These are phyloP conservation scores for Eimeria necatrix DNA, from an alignment of 169 alveolate species.

Conservation along the genomic window DNA sequence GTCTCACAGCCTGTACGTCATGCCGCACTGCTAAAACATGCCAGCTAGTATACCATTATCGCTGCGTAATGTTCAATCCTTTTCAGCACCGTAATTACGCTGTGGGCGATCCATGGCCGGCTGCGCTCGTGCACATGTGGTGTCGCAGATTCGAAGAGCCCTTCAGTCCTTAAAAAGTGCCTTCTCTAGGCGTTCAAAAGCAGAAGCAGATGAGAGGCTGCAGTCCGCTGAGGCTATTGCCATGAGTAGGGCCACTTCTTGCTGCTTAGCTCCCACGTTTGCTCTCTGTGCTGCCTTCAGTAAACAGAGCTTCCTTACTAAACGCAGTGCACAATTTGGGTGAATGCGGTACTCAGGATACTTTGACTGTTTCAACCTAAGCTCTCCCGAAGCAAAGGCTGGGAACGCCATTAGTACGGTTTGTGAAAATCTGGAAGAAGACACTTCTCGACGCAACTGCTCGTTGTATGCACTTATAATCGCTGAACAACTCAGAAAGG, in stretches of 20 bases:
- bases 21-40: neutral
- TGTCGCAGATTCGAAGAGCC: constrained; percentile 19
- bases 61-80: too few species aligned
- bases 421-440: neutral
- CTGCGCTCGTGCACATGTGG: neutral
- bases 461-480: neutral
- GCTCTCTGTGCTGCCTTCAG: neutral
- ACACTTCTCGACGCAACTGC: constrained; percentile 16
- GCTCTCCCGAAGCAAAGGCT: neutral
- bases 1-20: neutral
- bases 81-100: too few species aligned
- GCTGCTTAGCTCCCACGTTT: neutral
- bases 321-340: neutral
- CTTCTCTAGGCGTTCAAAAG: neutral
- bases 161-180: neutral
- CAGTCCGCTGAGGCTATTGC: neutral
- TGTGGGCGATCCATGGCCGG: too few species aligned
- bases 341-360: neutral
- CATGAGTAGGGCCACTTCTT: neutral
- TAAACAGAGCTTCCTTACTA: neutral
- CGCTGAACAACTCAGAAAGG: neutral
- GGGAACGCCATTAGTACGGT: neutral
- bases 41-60: neutral
- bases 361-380: constrained; percentile 11
- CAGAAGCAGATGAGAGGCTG: neutral